phyloP scores from a whole-genome alignment of 78 protist species.

The Protostelium mycophagum region DNA sequence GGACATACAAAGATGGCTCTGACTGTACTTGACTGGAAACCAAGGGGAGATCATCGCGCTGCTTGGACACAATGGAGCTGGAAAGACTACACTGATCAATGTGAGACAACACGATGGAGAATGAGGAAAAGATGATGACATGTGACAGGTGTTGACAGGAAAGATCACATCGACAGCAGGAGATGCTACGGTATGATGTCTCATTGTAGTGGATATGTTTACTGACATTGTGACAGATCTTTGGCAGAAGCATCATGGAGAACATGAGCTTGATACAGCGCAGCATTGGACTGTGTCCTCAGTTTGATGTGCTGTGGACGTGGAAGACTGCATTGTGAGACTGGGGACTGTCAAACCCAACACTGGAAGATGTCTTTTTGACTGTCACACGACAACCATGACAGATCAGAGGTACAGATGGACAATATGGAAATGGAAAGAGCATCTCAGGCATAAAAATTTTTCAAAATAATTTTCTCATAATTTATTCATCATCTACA shows the following conservation, averaged over 20 bases:
- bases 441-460: too few relatives aligned
- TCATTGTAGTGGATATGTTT: not conserved
- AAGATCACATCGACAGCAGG: constrained; percentile 13
- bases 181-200: not conserved
- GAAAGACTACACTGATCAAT: constrained; percentile 71
- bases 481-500: too few relatives aligned
- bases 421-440: too few relatives aligned
- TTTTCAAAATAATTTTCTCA: too few relatives aligned
- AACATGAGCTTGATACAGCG: constrained; percentile 21
- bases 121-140: not conserved
- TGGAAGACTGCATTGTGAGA: constrained; percentile 26
- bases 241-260: constrained; percentile 18
- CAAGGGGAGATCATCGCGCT: constrained; percentile 9
- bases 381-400: not conserved
- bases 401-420: too few relatives aligned
- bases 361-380: not conserved
- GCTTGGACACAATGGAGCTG: constrained; percentile 49
- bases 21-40: not conserved
- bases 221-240: not conserved
- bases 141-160: constrained; percentile 69
- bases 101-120: constrained; percentile 8
- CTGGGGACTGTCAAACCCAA: not conserved
- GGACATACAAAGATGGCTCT: not conserved
- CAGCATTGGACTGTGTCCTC: constrained; percentile 71
- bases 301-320: constrained; percentile 71